phyloP scores from a whole-genome alignment of 1,284 basidiomycete genomes.

The Melampsora occidentalis region DNA sequence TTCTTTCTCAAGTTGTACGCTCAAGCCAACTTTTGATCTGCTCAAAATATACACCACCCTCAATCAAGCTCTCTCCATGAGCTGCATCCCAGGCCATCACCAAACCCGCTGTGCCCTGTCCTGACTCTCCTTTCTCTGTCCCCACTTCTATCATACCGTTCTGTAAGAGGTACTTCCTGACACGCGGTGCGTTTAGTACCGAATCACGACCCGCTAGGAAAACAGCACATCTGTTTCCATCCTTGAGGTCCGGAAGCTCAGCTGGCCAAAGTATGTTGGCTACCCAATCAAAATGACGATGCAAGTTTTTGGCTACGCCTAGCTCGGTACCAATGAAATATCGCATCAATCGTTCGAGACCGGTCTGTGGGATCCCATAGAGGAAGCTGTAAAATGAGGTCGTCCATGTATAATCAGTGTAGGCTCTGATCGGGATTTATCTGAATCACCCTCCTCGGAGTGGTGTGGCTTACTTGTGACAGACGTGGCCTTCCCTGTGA shows the following conservation, averaged over 20 bases:
- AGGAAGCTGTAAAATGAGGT: conserved; percentile 20
- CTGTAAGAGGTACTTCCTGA: conserved; percentile 48
- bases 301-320: conserved; percentile 30
- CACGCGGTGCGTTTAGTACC: conserved; percentile 48
- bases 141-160: conserved; percentile 45
- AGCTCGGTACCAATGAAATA: conserved; percentile 36
- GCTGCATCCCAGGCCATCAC: conserved; percentile 29
- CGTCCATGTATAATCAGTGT: neutral
- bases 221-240: conserved; percentile 46
- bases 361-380: conserved; percentile 24
- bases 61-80: conserved; percentile 35
- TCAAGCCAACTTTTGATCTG: conserved; percentile 31
- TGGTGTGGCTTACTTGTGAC: conserved; percentile 33
- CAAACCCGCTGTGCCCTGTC: neutral
- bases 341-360: conserved; percentile 35
- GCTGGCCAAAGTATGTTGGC: conserved; percentile 50
- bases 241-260: conserved; percentile 47
- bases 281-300: conserved; percentile 39
- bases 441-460: too few relatives aligned
- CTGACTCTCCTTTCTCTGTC: neutral
- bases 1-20: neutral
- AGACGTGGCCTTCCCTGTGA: conserved; percentile 35
- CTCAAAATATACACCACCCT: conserved; percentile 24
- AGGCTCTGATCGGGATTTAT: too few relatives aligned
- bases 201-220: conserved; percentile 50